Conservation (phyloP, 495 filamentous ascomycete species). For the Haplographium delicatum region DNA sequence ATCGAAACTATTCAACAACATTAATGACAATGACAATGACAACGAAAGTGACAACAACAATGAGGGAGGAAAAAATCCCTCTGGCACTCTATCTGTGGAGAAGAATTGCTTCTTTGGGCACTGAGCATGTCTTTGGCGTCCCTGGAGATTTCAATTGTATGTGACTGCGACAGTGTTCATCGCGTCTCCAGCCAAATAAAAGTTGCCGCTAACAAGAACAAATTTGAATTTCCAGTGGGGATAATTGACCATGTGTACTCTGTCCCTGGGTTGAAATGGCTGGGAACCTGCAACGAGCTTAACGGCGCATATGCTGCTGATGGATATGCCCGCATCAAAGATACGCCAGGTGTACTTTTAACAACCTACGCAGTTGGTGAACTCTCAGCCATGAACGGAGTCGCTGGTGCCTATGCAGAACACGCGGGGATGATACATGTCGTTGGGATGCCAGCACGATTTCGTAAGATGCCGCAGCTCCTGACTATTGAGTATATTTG, state of each 20-base stretch:
- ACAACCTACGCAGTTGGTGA: conserved; percentile 72
- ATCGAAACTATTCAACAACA: too few species aligned
- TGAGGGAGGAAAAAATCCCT: too few species aligned
- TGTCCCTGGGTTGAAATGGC: conserved; percentile 56
- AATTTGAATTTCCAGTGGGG: too few species aligned
- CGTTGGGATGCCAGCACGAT: conserved; percentile 53
- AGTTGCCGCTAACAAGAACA: too few species aligned
- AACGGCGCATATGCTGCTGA: conserved; percentile 60
- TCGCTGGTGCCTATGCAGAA: conserved; percentile 60
- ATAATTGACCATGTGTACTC: neutral
- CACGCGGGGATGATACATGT: conserved; percentile 60
- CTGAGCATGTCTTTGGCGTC: conserved; percentile 58
- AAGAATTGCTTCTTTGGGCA: conserved; percentile 56
- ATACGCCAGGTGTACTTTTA: conserved; percentile 52
- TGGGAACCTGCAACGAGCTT: conserved; percentile 66
- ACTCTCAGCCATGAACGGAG: conserved; percentile 61
- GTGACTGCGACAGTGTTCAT: too few species aligned
- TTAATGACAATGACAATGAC: too few species aligned
- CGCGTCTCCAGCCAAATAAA: too few species aligned
- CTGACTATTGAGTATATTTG: too few species aligned
- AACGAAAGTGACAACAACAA: neutral
- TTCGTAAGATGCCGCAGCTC: too few species aligned
- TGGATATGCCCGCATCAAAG: conserved; percentile 65
- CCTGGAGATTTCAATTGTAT: conserved; percentile 43
- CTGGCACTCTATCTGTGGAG: conserved; percentile 56